Evolutionary conservation across 169 alveolate species (phyloP).

Genomic region (Cyclospora cayetanensis): DNA sequence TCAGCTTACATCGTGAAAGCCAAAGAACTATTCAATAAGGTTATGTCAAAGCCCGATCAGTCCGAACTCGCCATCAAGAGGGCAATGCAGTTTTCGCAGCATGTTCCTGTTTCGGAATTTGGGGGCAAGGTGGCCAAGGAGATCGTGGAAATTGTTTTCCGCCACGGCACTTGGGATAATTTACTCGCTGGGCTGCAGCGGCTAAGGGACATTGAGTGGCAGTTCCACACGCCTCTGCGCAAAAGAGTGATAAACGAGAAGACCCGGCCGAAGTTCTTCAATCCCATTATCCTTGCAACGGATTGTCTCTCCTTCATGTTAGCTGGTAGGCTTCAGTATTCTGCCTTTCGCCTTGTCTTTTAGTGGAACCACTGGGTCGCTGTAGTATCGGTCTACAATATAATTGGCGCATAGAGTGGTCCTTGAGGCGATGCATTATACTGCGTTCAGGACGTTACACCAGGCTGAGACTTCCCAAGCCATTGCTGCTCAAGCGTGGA

Average conservation of each 20-base stretch:
- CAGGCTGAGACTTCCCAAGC: conserved; percentile 28
- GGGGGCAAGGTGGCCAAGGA: conserved; percentile 15
- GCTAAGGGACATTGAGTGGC: background rate
- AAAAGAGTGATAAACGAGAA: background rate
- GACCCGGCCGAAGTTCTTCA: conserved; percentile 42
- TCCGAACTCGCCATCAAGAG: background rate
- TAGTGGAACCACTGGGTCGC: too few relatives aligned
- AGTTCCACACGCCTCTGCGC: background rate
- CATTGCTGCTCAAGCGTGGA: conserved; percentile 4
- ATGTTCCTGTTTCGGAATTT: background rate
- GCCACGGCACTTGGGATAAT: conserved; percentile 16
- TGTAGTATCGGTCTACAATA: too few relatives aligned
- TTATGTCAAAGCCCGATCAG: background rate
- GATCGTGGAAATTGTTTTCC: background rate
- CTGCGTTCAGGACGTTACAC: conserved; percentile 27
- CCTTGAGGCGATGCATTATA: too few relatives aligned
- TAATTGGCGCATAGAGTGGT: too few relatives aligned
- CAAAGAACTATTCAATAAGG: background rate
- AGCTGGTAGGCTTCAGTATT: conserved; percentile 53
- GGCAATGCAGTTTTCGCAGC: background rate
- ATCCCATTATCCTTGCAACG: background rate
- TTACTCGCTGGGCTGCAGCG: background rate
- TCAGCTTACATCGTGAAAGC: conserved; percentile 13
- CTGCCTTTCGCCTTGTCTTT: too few relatives aligned
- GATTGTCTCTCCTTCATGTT: background rate